Evolutionary conservation across 208 protist species (phyloP), one percentile per base, ranked within the genome.

Genomic region (Leishmania guyanensis): DNA sequence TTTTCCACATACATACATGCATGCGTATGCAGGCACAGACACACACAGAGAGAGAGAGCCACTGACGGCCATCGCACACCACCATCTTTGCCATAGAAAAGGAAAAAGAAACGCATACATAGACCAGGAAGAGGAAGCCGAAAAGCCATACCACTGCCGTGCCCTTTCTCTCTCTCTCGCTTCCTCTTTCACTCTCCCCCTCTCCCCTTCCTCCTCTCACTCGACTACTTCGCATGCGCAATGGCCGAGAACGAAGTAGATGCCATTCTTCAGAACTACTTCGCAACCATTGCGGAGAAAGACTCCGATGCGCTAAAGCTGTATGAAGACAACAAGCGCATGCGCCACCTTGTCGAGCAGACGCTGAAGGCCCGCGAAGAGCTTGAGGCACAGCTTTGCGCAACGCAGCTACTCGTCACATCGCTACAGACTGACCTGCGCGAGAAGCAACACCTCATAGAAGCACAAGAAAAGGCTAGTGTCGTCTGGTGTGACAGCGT

Each of bases 291-390:
- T 68, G 84, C 81, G 14, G 86, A 88, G 46, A 96, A 96, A 75
- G 93, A 96, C 77, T 84, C 90, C 17, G 93, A 96, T 76, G 94
- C 94, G 5, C 91, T 95, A 60, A 86, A 89, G 48, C 71, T 95
- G 22, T 97, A 90, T 79, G 85, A 85, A 43, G 92, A 94, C 71
- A 95, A 97, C 79, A 91, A 89, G 75, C 86, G 88, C 17, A 85
- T 95, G 84, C 86, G 87, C 53, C 76, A 73, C n/a, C 77, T 94
- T n/a, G 83, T 92, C 50, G 86, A 93, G 78, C 89, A 88, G 26
- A 80, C 79, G 43, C 78, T 90, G 46, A 71, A 70, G 33, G 77
- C 77, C 5, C 83, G 86, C 22, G 86, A 93, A 69, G 90, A 95
- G 43, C 77, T 91, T 8, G 90, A 95, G 56, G 78, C 78, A 16